Percentiles rank a stretch among this genome's conserved stretches.
Evolutionary conservation across 768 basidiomycete species (phyloP).

Genomic region (Boletus pseudo-olivaceus): DNA sequence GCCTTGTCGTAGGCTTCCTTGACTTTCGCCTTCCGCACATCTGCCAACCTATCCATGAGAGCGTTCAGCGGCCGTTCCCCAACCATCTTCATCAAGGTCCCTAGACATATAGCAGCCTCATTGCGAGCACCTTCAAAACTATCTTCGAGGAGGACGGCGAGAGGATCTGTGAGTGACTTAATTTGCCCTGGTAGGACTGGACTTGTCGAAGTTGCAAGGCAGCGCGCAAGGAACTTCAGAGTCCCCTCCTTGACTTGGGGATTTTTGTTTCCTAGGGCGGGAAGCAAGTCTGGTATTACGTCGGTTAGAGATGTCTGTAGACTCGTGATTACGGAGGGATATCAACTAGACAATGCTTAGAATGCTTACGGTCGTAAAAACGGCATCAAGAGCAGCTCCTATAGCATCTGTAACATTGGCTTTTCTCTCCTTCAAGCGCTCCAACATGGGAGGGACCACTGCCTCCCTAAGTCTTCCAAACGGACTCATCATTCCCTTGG

Average conservation of each 20-base stretch:
- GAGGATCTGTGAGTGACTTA: constrained; percentile 74
- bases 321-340: not conserved
- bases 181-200: constrained; percentile 74
- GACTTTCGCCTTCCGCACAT: constrained; percentile 87
- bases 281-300: constrained; percentile 76
- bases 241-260: constrained; percentile 96
- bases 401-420: constrained; percentile 85
- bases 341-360: constrained; percentile 2
- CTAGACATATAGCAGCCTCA: constrained; percentile 85
- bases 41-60: constrained; percentile 78
- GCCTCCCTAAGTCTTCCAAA: constrained; percentile 75
- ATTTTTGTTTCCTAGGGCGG: constrained; percentile 82
- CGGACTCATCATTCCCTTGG: constrained; percentile 69
- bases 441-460: constrained; percentile 75
- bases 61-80: constrained; percentile 91
- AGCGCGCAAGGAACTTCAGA: constrained; percentile 80
- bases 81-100: constrained; percentile 93
- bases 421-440: constrained; percentile 93
- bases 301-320: constrained; percentile 74
- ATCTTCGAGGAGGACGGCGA: constrained; percentile 80
- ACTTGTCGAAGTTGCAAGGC: constrained; percentile 63
- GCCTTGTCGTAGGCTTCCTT: constrained; percentile 92
- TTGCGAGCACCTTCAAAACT: constrained; percentile 84
- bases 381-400: constrained; percentile 82
- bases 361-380: constrained; percentile 72